These are phyloP conservation scores for Rhodomyrtus psidioides DNA, from an alignment of 441 rosid species.

Conservation along the genomic window DNA sequence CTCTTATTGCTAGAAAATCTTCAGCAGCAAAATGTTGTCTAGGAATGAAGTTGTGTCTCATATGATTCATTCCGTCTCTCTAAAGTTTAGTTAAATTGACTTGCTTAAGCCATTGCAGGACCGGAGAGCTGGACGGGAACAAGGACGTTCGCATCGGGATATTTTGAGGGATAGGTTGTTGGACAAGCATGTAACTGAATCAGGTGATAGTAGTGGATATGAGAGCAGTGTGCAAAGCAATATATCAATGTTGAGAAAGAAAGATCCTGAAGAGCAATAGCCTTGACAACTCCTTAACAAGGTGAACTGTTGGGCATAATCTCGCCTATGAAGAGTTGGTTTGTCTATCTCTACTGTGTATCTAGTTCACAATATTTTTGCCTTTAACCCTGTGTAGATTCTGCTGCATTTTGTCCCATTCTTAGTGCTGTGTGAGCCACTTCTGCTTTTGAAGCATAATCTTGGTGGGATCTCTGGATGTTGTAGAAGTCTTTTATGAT, in stretches of 20 bases:
- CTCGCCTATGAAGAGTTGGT: neutral
- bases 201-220: conserved; percentile 67
- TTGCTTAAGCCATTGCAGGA: conserved; percentile 28
- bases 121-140: conserved; percentile 36
- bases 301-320: neutral
- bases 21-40: neutral
- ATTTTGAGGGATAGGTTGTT: conserved; percentile 23
- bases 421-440: neutral
- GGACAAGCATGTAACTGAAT: conserved; percentile 44
- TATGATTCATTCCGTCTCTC: neutral
- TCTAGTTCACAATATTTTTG: neutral
- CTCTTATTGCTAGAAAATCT: neutral
- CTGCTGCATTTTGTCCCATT: conserved; percentile 11
- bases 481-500: neutral
- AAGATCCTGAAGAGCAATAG: conserved; percentile 33
- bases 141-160: conserved; percentile 14
- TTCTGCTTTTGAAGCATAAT: neutral
- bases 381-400: conserved; percentile 5
- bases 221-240: conserved; percentile 44
- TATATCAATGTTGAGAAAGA: conserved; percentile 30
- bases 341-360: neutral
- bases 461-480: neutral
- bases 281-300: conserved; percentile 1
- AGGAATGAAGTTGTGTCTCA: neutral
- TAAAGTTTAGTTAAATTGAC: neutral